A percentile compares a stretch with the other conserved stretches of the same genome.
phyloP scores from a whole-genome alignment of 805 yeast species.

The Candida chauliodis region DNA sequence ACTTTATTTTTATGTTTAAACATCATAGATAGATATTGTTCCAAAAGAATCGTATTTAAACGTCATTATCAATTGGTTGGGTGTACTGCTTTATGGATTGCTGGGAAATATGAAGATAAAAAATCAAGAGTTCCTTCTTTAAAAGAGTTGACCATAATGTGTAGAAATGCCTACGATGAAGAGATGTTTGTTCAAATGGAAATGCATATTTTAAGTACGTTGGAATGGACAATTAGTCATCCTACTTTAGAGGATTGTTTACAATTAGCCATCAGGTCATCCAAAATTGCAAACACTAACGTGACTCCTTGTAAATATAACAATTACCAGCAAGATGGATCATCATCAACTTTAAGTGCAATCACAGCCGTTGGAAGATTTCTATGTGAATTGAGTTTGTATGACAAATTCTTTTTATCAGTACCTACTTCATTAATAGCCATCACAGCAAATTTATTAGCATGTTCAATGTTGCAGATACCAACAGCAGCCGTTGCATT shows the following conservation, averaged over 20 bases:
- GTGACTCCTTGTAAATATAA: constrained; percentile 26
- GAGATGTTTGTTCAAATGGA: constrained; percentile 56
- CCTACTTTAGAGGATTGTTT: constrained; percentile 52
- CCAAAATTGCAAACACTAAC: constrained; percentile 14
- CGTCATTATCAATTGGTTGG: constrained; percentile 47
- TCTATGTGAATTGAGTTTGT: constrained; percentile 51
- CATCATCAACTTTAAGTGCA: constrained; percentile 41
- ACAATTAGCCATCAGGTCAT: constrained; percentile 35
- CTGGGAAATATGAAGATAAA: constrained; percentile 55
- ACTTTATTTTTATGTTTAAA: constrained; percentile 43
- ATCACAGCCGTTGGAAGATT: constrained; percentile 53
- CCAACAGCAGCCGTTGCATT: constrained; percentile 40
- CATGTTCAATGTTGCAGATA: constrained; percentile 51
- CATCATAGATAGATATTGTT: constrained; percentile 45
- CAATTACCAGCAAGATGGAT: constrained; percentile 10
- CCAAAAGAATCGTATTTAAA: constrained; percentile 44
- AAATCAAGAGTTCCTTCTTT: constrained; percentile 56
- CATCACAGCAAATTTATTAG: constrained; percentile 47
- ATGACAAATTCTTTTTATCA: constrained; percentile 45
- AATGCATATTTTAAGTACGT: constrained; percentile 63
- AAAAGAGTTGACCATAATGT: constrained; percentile 51
- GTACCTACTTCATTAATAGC: constrained; percentile 47
- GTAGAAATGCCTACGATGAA: constrained; percentile 56
- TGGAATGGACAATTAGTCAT: constrained; percentile 48
- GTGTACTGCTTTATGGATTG: constrained; percentile 47